These are phyloP conservation scores for Podospora comata DNA, from an alignment of 495 filamentous ascomycete genomes.

Conservation along the genomic window DNA sequence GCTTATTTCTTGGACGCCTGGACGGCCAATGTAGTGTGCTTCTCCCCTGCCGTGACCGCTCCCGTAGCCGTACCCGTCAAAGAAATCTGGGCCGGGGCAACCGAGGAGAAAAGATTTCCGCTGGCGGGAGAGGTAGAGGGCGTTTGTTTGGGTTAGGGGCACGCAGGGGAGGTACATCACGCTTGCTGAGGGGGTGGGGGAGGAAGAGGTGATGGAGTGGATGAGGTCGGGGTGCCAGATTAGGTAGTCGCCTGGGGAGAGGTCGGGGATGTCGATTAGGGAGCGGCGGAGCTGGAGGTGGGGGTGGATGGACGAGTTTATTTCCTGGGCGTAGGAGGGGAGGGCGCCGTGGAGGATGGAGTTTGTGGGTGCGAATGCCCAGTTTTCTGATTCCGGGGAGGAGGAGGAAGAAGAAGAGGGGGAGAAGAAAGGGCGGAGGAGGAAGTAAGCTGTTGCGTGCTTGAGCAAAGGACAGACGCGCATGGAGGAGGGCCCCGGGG, in stretches of 20 bases:
- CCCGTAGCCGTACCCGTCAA: conserved; percentile 27
- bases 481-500: conserved; percentile 61
- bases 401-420: conserved; percentile 35
- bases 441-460: conserved; percentile 76
- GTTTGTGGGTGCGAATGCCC: conserved; percentile 40
- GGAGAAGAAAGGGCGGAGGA: conserved; percentile 83
- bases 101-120: conserved; percentile 63
- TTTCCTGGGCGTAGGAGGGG: conserved; percentile 70
- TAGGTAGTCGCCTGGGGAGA: conserved; percentile 81
- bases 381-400: conserved; percentile 36
- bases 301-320: conserved; percentile 66
- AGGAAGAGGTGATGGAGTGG: conserved; percentile 26
- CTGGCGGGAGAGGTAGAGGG: conserved; percentile 68
- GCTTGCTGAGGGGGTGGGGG: conserved; percentile 27
- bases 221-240: conserved; percentile 77
- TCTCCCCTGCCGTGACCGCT: conserved; percentile 44
- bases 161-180: conserved; percentile 82
- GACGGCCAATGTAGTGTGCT: conserved; percentile 45
- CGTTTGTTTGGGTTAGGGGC: conserved; percentile 76
- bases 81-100: conserved; percentile 65
- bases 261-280: conserved; percentile 70
- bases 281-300: conserved; percentile 65
- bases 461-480: conserved; percentile 72
- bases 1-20: conserved; percentile 49
- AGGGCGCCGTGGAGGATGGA: conserved; percentile 71